Conservation (phyloP, 108 stramenopile species). For the Pseudonitzschia multiseries region DNA sequence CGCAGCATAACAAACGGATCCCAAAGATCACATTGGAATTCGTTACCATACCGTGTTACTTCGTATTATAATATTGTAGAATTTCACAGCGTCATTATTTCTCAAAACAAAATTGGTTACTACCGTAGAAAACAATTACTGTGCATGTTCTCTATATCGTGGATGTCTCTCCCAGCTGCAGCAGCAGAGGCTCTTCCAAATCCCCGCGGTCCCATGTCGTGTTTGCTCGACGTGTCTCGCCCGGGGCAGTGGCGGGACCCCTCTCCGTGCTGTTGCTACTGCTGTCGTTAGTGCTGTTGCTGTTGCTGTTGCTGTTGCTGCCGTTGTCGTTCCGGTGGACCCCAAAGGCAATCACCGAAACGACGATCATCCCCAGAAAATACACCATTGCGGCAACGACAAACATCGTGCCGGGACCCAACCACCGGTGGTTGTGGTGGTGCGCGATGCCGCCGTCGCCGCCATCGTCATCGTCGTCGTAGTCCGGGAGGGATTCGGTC, state of each 20-base stretch:
- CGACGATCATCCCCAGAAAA: slow-evolving; percentile 50
- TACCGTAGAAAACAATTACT: too few relatives aligned
- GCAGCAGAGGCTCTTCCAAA: slow-evolving; percentile 7
- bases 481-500: slow-evolving; percentile 35
- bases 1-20: neutral
- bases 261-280: too few relatives aligned
- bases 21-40: too few relatives aligned
- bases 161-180: neutral
- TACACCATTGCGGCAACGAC: slow-evolving; percentile 67
- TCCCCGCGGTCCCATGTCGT: slow-evolving; percentile 3
- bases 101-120: too few relatives aligned
- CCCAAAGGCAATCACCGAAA: slow-evolving; percentile 29
- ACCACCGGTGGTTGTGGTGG: neutral
- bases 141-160: too few relatives aligned
- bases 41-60: too few relatives aligned
- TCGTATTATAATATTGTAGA: too few relatives aligned
- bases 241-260: too few relatives aligned
- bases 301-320: neutral
- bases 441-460: neutral
- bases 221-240: too few relatives aligned
- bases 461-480: neutral
- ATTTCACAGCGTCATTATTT: too few relatives aligned
- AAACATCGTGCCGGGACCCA: slow-evolving; percentile 80
- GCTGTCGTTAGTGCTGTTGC: too few relatives aligned
- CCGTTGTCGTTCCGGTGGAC: neutral